Evolutionary conservation across 805 yeast species (phyloP).

Genomic region (Tetrapisispora fleetii): DNA sequence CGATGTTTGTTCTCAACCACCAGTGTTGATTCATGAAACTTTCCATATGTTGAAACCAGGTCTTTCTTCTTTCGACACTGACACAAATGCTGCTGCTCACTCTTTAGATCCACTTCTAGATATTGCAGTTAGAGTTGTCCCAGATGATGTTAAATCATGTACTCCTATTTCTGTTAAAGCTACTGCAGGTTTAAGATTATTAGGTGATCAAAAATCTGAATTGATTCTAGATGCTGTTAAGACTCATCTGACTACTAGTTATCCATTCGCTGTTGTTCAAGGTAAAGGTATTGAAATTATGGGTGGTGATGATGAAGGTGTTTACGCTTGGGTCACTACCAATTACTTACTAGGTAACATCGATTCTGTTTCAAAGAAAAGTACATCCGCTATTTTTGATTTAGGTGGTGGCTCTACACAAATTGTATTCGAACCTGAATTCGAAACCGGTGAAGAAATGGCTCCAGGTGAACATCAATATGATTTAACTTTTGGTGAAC

Average conservation of each 20-base stretch:
- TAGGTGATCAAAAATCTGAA: slow-evolving; percentile 67
- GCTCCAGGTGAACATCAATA: slow-evolving; percentile 84
- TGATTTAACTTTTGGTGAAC: slow-evolving; percentile 68
- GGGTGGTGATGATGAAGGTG: slow-evolving; percentile 98
- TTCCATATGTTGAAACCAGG: slow-evolving; percentile 93
- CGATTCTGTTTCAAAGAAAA: slow-evolving; percentile 57
- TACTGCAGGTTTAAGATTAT: slow-evolving; percentile 88
- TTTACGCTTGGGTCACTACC: slow-evolving; percentile 96
- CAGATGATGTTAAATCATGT: slow-evolving; percentile 61
- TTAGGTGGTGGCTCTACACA: slow-evolving; percentile 99
- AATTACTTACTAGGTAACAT: slow-evolving; percentile 90
- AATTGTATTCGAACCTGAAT: slow-evolving; percentile 93
- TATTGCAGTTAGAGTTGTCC: slow-evolving; percentile 70
- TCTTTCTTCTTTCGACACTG: slow-evolving; percentile 73
- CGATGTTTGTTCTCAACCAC: slow-evolving; percentile 79
- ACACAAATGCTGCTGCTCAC: slow-evolving; percentile 80
- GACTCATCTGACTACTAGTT: slow-evolving; percentile 61
- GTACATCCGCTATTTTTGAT: slow-evolving; percentile 96
- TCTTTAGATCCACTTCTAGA: slow-evolving; percentile 78
- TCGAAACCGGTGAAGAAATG: slow-evolving; percentile 50
- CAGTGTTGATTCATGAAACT: slow-evolving; percentile 65
- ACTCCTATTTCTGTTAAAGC: slow-evolving; percentile 97
- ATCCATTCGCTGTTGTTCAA: slow-evolving; percentile 85
- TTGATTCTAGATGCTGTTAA: slow-evolving; percentile 72
- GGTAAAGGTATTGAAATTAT: slow-evolving; percentile 75